Evolutionary conservation across 106 monocot genomes (phyloP), one percentile per base, ranked within the genome.

Genomic region (Allium fistulosum): DNA sequence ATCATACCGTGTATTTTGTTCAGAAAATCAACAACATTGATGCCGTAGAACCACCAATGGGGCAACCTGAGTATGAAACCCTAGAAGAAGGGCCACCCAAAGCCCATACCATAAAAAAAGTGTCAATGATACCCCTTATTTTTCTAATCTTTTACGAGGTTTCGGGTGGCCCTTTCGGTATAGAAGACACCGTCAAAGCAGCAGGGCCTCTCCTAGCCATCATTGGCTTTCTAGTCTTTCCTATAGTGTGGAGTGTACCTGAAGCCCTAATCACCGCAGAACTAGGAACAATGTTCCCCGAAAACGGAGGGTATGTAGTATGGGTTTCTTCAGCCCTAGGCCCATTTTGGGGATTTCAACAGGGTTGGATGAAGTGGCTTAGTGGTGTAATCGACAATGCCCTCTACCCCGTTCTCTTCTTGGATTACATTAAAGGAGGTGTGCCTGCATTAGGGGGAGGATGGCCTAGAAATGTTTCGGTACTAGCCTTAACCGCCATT

Each of bases 351-450:
- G 88, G 88, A 53, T 88, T 88, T 61, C 88, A 88, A 68, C 84
- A 82, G 53, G 88, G 88, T 49, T 88, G 88, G 88, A 79, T 88
- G 81, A 88, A 88, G 68, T 88, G 88, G 88, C 69, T 88, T 13
- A 88, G 88, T 49, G 88, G 88, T 57, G 84, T 88, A 12, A 88
- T 88, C n/a, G 88, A 88, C 72, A 88, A 88, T 72, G 88, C 88
- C 48, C 79, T 88, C 1, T 88, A 88, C 53, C 88, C 88, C 7
- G 84, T 88, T 62, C 72, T 88, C 15, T 82, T 88, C 26, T 69
- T 88, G 22, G 88, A 88, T 66, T 88, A 88, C 62, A 71, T 88
- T 56, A 84, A 88, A 63, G 76, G 84, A 11, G 74, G 63, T 17
- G 63, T 88, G 28, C 88, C 84, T 18, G 78, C 77, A 28, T 58